Evolutionary conservation across 495 filamentous ascomycete species (phyloP).

Genomic region (Polyplosphaeria fusca): DNA sequence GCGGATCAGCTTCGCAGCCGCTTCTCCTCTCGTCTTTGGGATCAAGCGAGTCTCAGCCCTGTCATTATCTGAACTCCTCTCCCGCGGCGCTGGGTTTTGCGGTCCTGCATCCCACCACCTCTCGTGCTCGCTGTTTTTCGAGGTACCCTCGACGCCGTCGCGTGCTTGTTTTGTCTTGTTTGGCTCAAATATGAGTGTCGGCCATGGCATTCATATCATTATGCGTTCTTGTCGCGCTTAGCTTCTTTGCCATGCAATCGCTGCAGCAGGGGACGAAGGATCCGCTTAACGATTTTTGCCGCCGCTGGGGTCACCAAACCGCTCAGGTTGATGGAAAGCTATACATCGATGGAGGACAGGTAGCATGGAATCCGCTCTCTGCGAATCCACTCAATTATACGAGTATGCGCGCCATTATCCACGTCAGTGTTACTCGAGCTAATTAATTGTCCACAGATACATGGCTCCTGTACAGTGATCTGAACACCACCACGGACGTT

Average conservation of each 20-base stretch:
- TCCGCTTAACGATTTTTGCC: constrained; percentile 50
- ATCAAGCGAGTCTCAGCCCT: constrained; percentile 22
- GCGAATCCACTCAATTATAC: constrained; percentile 49
- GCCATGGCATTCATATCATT: constrained; percentile 24
- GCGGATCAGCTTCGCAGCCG: constrained; percentile 16
- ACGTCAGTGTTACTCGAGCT: neutral
- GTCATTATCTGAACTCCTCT: constrained; percentile 14
- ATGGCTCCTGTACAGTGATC: constrained; percentile 50
- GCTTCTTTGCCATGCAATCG: constrained; percentile 18
- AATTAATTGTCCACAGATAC: constrained; percentile 37
- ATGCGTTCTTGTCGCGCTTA: constrained; percentile 25
- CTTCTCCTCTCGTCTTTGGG: constrained; percentile 1
- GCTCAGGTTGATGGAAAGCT: constrained; percentile 50
- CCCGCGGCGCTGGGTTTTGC: constrained; percentile 7
- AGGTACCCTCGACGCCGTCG: constrained; percentile 1
- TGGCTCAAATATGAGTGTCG: constrained; percentile 10
- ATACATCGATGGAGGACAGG: constrained; percentile 54
- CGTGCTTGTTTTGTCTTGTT: neutral
- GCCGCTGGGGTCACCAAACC: constrained; percentile 52
- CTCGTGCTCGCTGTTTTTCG: neutral
- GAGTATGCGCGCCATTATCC: constrained; percentile 34
- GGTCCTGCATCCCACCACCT: constrained; percentile 9
- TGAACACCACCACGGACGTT: constrained; percentile 39
- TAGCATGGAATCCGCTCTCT: constrained; percentile 48
- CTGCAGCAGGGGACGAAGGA: constrained; percentile 37